Base-by-base conservation (phyloP, 164 flowering plant genomes). In the Liquidambar formosana region DNA sequence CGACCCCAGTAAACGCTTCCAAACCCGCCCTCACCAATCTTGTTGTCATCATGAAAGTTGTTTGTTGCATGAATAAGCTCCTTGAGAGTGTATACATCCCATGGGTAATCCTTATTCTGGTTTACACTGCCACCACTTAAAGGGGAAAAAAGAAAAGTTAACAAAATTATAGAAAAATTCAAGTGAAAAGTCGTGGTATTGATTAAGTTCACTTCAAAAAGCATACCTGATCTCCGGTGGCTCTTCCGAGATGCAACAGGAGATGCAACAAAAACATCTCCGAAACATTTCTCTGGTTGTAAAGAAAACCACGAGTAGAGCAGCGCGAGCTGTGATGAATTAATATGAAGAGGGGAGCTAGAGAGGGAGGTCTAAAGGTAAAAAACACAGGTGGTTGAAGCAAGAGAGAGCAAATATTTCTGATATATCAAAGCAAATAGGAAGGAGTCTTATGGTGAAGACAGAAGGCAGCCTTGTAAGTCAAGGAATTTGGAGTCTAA, bases 1-100 rank as follows among this genome's bases (percentile, higher is more conserved):
- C 84, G 77, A 51, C 96, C 96, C 90, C 90, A 87, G 57, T 87
- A 90, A 41, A 90, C 93, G 21, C 88, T 86, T 63, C 96, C 96
- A 51, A 87, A 88, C 5, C 90, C 93, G 0, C 96, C 96, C 70
- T 90, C 96, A 0, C 96, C 93, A 15, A 88, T 82, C 84, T 90
- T 90, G 79, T 87, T 84, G 53, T 87, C 86, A 13, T 81, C 61
- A 44, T 87, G 87, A 58, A 90, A 90, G 64, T 80, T 82, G 80
- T 87, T 85, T 57, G 96, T 90, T 11, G 96, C 96, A 10, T 69
- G 79, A 28, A 86, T 66, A 43, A 90, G 81, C 81, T 90, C 93
- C 69, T 82, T 88, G 23, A 88, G 87, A 12, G 86, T 63, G 73
- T 83, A 88, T 49, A 75, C 76, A 48, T 86, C 84, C 96, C 93